These are phyloP conservation scores for Sodiomyces alkalinus DNA, from an alignment of 2,329 filamentous ascomycete genomes.

Conservation along the genomic window DNA sequence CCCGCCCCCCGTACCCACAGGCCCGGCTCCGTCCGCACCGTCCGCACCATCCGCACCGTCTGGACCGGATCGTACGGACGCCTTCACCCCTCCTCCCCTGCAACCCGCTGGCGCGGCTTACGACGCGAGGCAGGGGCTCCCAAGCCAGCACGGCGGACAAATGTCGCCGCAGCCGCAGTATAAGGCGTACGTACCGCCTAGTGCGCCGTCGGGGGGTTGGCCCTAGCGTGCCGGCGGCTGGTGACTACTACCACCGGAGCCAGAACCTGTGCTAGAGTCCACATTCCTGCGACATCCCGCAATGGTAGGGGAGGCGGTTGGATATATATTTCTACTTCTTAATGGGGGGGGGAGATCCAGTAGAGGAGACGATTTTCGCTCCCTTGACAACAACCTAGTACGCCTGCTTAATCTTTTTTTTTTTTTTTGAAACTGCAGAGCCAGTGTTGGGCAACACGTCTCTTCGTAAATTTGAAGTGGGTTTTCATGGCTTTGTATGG, in stretches of 20 bases:
- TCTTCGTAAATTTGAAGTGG: no score
- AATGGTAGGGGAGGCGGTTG: no score
- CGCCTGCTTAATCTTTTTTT: no score
- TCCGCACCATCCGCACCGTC: constrained; percentile 5
- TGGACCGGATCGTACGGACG: constrained; percentile 15
- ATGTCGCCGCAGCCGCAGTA: constrained; percentile 31
- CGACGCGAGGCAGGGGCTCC: constrained; percentile 34
- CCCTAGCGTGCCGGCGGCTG: constrained; percentile 34
- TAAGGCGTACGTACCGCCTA: constrained; percentile 42
- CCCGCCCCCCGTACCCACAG: constrained; percentile 18
- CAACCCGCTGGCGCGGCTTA: constrained; percentile 29
- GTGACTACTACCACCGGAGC: constrained; percentile 39
- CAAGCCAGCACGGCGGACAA: constrained; percentile 23
- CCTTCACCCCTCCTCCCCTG: constrained; percentile 23
- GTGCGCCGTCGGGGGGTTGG: constrained; percentile 15
- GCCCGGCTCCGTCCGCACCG: constrained; percentile 26
- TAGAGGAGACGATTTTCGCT: no score
- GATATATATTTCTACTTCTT: no score
- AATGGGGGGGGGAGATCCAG: no score
- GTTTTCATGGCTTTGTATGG: no score
- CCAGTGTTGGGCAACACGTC: no score
- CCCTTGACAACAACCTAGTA: no score
- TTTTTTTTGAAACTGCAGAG: no score
- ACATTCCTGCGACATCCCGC: no score
- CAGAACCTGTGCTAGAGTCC: constrained; percentile 14